These are phyloP conservation scores for Aspergillus eucalypticola DNA, from an alignment of 2,329 filamentous ascomycete genomes.

Conservation along the genomic window DNA sequence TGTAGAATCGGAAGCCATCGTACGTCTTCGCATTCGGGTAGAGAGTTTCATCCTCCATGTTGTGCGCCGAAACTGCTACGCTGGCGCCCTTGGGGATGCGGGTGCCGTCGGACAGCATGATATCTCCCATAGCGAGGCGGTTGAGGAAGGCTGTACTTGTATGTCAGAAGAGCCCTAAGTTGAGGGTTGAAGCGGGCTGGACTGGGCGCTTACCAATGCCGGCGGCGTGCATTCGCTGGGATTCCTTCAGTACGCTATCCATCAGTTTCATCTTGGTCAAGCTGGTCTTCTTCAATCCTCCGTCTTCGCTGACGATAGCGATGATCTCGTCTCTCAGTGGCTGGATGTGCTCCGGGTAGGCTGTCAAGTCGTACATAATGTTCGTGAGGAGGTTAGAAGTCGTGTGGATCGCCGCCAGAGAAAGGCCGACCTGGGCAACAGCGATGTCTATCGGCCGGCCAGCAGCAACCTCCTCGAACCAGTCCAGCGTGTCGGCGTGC, in stretches of 20 bases:
- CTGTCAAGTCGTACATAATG: constrained; percentile 55
- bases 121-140: constrained; percentile 24
- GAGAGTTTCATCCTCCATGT: constrained; percentile 30
- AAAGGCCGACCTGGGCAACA: constrained; percentile 28
- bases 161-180: background rate
- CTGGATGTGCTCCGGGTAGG: constrained; percentile 53
- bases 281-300: constrained; percentile 36
- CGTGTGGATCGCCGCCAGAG: constrained; percentile 37
- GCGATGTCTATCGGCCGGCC: constrained; percentile 19
- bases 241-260: constrained; percentile 40
- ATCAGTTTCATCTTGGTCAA: constrained; percentile 36
- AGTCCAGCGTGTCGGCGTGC: constrained; percentile 31
- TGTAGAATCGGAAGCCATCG: constrained; percentile 39
- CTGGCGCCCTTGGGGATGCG: constrained; percentile 31
- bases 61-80: constrained; percentile 27
- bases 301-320: constrained; percentile 44
- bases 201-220: constrained; percentile 26
- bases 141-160: constrained; percentile 25
- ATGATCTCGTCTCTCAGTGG: constrained; percentile 55
- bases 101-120: constrained; percentile 33
- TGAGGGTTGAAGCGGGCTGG: too few species aligned
- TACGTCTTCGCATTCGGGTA: constrained; percentile 32
- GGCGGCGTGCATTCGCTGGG: constrained; percentile 31
- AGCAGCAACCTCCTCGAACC: constrained; percentile 25
- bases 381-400: constrained; percentile 45